Conservation (phyloP, 768 basidiomycete genomes). For the Hygrophoropsis aurantiaca region DNA sequence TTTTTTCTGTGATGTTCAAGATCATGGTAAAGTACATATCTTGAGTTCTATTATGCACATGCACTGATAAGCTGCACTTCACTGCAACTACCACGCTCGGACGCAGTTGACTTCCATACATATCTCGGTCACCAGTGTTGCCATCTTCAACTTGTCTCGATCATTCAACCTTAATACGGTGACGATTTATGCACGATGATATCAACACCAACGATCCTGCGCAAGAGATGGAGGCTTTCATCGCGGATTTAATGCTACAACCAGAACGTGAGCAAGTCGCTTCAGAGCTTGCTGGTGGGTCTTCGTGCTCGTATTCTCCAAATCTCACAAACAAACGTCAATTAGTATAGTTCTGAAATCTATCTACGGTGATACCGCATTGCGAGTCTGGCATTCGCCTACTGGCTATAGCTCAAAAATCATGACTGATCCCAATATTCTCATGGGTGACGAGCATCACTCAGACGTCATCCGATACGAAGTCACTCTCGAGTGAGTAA, state of each 20-base stretch:
- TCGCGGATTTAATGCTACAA: constrained; percentile 29
- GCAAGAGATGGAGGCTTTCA: constrained; percentile 20
- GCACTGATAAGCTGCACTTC: no score
- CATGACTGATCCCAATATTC: constrained; percentile 4
- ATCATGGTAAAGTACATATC: no score
- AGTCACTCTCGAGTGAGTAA: constrained; percentile 59
- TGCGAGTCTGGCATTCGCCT: constrained; percentile 57
- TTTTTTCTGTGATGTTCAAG: no score
- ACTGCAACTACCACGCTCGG: no score
- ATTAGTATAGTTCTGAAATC: constrained; percentile 64
- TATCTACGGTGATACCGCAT: constrained; percentile 72
- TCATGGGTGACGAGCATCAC: constrained; percentile 14
- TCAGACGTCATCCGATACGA: constrained; percentile 60
- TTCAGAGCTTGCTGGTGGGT: constrained; percentile 46
- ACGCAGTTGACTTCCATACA: no score
- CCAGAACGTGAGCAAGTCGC: constrained; percentile 44
- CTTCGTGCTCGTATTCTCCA: constrained; percentile 8
- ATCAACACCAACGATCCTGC: background rate
- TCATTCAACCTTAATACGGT: no score
- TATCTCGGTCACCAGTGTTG: no score
- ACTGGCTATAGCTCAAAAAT: constrained; percentile 12
- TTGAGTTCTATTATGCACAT: no score
- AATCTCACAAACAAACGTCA: constrained; percentile 1
- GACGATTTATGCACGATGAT: no score
- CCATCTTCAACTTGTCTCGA: no score